A percentile compares a stretch with the other conserved stretches of the same genome.
phyloP scores from a whole-genome alignment of 495 filamentous ascomycete species.

The Mytilinidion resinicola region DNA sequence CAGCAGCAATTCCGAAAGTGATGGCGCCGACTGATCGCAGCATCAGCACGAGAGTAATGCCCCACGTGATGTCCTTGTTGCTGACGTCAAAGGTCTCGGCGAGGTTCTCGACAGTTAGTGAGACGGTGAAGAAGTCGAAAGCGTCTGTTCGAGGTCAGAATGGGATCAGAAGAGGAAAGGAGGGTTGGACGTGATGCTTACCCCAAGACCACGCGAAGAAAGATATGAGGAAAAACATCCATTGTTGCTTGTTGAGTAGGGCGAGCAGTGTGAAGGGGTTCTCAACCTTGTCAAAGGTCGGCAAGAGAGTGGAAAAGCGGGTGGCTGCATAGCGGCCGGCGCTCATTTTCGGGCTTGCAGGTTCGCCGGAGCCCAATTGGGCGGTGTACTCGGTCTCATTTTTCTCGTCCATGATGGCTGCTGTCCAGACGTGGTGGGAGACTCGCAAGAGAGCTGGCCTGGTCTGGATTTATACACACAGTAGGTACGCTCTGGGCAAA shows the following conservation, averaged over 20 bases:
- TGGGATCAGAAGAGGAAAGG: too few species aligned
- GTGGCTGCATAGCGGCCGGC: slow-evolving; percentile 39
- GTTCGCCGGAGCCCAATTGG: slow-evolving; percentile 6
- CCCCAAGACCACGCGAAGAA: slow-evolving; percentile 51
- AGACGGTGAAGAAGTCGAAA: slow-evolving; percentile 90
- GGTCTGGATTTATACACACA: too few species aligned
- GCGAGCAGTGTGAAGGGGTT: slow-evolving; percentile 67
- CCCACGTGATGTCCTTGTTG: slow-evolving; percentile 80
- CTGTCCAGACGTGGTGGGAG: too few species aligned
- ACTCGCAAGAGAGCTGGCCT: too few species aligned
- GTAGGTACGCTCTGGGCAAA: too few species aligned
- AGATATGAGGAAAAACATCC: slow-evolving; percentile 70
- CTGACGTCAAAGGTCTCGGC: slow-evolving; percentile 58
- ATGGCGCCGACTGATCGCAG: slow-evolving; percentile 66
- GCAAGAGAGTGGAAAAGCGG: slow-evolving; percentile 64
- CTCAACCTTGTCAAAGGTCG: slow-evolving; percentile 68
- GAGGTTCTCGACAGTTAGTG: slow-evolving; percentile 62
- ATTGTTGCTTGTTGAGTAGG: slow-evolving; percentile 66
- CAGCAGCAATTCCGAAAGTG: slow-evolving; percentile 70
- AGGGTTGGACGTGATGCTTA: too few species aligned
- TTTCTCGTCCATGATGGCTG: slow-evolving; percentile 8
- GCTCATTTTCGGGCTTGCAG: slow-evolving; percentile 22
- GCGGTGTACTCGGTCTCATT: neutral
- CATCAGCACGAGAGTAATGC: slow-evolving; percentile 82
- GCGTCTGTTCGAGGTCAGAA: too few species aligned